Evolutionary conservation across 1,139 yeast species (phyloP), one percentile per base, ranked within the genome.

Genomic region (Diutina catenulata): DNA sequence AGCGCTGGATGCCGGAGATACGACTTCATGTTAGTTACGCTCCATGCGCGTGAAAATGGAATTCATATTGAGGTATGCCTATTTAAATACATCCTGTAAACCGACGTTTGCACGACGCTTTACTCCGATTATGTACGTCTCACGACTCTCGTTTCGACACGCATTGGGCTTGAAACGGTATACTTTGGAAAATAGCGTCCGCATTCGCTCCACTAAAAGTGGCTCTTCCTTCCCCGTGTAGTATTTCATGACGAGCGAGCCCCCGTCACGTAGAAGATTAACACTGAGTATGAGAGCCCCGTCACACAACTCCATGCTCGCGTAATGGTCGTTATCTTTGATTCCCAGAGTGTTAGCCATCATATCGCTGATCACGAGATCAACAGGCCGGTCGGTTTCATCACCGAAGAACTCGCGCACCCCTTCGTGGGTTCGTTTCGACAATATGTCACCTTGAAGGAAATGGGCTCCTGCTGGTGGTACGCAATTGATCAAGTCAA

Each of bases 301-400:
- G 28, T 58, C 58, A 43, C 72, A 66, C 27, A 67, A 45, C 37
- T 66, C 71, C 67, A 66, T 63, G 42, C 69, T 66, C 14, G 67
- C 70, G 36, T 51, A 54, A 47, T 67, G 73, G 45, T 67, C 73
- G 26, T 51, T 56, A 40, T 59, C 64, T 39, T 62, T 62, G 23
- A 60, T 56, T 1, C 73, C 73, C 3, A 64, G 58, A 6, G 70
- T 62, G 40, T 67, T 66, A n/a, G 60, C 59, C 70, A 67, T 65
- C 73, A 67, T 67, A 44, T 67, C 73, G 45, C 72, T 66, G 36
- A 67, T 39, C 1, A 67, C 59, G 20, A 67, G 43, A 39, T 66
- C 63, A 3, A 64, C 51, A 4, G 13, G 29, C 13, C 18, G 13
- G 8, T 26, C 31, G 4, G 49, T 45, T 3, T 22, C 19, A 3